Evolutionary conservation across 2,329 filamentous ascomycete genomes (phyloP), one percentile per base, ranked within the genome.

Genomic region (Neopestalotiopsis clavispora): DNA sequence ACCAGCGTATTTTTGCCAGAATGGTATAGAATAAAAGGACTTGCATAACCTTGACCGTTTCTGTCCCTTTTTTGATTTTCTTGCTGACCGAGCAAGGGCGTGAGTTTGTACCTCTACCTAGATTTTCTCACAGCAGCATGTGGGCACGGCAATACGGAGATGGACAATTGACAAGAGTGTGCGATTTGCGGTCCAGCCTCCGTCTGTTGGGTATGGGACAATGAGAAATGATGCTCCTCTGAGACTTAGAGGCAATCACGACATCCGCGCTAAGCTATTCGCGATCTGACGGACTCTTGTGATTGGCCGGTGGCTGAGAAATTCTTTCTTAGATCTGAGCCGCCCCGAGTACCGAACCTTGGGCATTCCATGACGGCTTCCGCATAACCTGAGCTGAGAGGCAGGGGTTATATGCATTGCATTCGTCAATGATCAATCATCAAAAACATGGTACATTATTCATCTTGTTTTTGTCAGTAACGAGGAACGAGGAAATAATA

Each of bases 221-320:
- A 58, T 72, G 69, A 34, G 34, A 49, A 20, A 52, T 28, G 63
- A 45, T 60, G 30, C 52, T 64, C 38, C 34, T 62, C 38, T 66
- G 67, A 74, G 77, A 77, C 74, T 76, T 75, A 72, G 73, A 74
- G 71, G 74, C 66, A 74, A 80, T 80, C 78, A 80, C 79, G 78
- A 79, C 75, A 80, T 80, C 76, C 71, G 70, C 78, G 75, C 79
- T 80, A 81, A 70, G 69, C 67, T 69, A 61, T 68, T 75, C 71
- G 72, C 69, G 69, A 71, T 72, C 66, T 71, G 68, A 72, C 67
- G 69, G 68, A 68, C 64, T n/a, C 7, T 57, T 64, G 60, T 78
- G 73, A 79, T 78, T 79, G 77, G 77, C 60, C 60, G 42, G 32
- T 20, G 38, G 20, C 20, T 34, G 42, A 64, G 23, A 67, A 62